A percentile compares a stretch with the other conserved stretches of the same genome.
Evolutionary conservation across 1,139 yeast species (phyloP).

Genomic region (Entelexis paramagnoliae): DNA sequence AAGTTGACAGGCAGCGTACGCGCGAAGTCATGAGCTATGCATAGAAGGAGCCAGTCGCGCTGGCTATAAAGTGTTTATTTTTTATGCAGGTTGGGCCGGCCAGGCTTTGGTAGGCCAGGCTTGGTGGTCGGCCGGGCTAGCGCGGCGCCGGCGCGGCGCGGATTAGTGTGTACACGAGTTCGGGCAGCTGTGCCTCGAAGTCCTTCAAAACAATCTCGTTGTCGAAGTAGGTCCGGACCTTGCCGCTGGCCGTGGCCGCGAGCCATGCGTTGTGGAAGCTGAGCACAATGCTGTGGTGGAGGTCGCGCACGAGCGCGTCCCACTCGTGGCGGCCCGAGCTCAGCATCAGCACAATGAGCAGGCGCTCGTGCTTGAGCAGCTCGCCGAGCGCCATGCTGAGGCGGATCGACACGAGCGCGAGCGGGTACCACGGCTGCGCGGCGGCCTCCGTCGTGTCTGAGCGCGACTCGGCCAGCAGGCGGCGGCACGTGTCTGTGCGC

Average conservation of each 20-base stretch:
- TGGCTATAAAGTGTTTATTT: too few relatives aligned
- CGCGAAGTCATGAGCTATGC: too few relatives aligned
- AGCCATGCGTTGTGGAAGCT: constrained; percentile 31
- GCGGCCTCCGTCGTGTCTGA: constrained; percentile 20
- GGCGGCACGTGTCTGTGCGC: constrained; percentile 19
- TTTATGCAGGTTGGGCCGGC: too few relatives aligned
- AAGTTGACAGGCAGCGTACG: too few relatives aligned
- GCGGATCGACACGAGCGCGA: constrained; percentile 34
- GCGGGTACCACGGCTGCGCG: constrained; percentile 31
- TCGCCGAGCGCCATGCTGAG: constrained; percentile 26
- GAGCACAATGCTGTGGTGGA: constrained; percentile 23
- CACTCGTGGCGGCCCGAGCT: neutral
- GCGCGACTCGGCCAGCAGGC: constrained; percentile 27
- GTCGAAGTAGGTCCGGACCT: constrained; percentile 30
- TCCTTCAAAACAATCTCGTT: constrained; percentile 25
- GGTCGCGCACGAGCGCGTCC: neutral
- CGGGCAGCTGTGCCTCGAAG: constrained; percentile 16
- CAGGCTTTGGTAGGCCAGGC: too few relatives aligned
- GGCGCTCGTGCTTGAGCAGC: constrained; percentile 19
- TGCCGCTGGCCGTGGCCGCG: constrained; percentile 24
- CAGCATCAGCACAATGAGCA: constrained; percentile 12
- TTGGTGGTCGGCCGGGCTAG: neutral
- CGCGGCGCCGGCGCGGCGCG: neutral
- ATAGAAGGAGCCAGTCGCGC: too few relatives aligned
- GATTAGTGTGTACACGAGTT: constrained; percentile 4